phyloP scores from a whole-genome alignment of 2,329 filamentous ascomycete genomes.

The Lasiodiplodia gonubiensis region DNA sequence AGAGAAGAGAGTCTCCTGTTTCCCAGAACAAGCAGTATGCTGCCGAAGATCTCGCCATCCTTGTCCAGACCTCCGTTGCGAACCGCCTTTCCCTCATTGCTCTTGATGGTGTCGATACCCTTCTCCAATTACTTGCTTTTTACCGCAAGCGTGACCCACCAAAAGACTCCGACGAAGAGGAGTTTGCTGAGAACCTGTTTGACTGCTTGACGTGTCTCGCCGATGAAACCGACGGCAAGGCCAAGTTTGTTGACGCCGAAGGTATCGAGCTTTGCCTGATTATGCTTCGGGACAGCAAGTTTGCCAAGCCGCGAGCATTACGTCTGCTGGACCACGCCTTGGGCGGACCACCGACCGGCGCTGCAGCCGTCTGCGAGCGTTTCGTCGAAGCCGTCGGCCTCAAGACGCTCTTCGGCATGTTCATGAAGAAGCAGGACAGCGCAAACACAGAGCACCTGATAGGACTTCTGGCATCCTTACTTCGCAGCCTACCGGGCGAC shows the following conservation, averaged over 20 bases:
- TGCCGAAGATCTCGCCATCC: conserved; percentile 87
- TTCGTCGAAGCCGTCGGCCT: conserved; percentile 84
- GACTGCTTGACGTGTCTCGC: conserved; percentile 82
- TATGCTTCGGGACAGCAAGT: conserved; percentile 88
- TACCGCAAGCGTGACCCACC: conserved; percentile 87
- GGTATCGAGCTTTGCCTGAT: conserved; percentile 90
- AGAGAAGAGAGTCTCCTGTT: conserved; percentile 69
- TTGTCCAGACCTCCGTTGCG: conserved; percentile 74
- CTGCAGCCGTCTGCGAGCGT: conserved; percentile 69
- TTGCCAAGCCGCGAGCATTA: conserved; percentile 77
- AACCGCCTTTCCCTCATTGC: conserved; percentile 68
- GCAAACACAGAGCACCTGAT: conserved; percentile 79
- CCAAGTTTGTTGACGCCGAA: conserved; percentile 84
- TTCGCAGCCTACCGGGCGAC: conserved; percentile 78
- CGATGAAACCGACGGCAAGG: conserved; percentile 76
- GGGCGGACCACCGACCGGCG: conserved; percentile 3
- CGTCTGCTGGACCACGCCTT: conserved; percentile 84
- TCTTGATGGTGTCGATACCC: conserved; percentile 74
- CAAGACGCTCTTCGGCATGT: conserved; percentile 82
- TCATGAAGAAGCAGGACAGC: conserved; percentile 79
- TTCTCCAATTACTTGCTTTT: conserved; percentile 81
- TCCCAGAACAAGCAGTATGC: conserved; percentile 95
- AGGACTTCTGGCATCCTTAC: conserved; percentile 80
- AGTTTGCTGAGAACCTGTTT: conserved; percentile 94
- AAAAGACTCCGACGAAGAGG: conserved; percentile 87